Percentiles rank a stretch among this genome's conserved stretches.
These are phyloP conservation scores for Podospora australis DNA, from an alignment of 495 filamentous ascomycete genomes.

Conservation along the genomic window DNA sequence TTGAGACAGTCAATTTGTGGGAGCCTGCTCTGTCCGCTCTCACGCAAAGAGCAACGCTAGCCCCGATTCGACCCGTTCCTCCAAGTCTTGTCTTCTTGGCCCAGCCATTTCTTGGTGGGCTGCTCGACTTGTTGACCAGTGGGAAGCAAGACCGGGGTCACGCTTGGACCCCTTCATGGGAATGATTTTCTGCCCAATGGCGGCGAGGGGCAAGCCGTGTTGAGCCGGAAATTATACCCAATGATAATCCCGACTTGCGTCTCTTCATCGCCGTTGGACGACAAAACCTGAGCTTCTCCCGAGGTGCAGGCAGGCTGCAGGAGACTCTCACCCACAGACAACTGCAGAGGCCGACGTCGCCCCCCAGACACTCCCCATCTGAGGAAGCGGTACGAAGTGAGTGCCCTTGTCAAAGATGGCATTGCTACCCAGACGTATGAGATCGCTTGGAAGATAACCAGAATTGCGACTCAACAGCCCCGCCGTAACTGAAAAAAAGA, in stretches of 20 bases:
- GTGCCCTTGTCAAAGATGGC: background rate
- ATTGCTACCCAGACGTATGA: conserved; percentile 10
- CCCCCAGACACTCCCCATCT: background rate
- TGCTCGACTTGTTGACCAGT: conserved; percentile 19
- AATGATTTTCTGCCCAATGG: conserved; percentile 38
- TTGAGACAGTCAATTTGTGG: conserved; percentile 12
- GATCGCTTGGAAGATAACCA: conserved; percentile 11
- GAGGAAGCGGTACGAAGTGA: background rate
- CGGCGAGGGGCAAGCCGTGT: conserved; percentile 27
- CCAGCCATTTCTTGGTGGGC: conserved; percentile 11
- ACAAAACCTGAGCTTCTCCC: conserved; percentile 4
- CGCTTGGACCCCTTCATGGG: conserved; percentile 27
- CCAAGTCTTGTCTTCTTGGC: conserved; percentile 2
- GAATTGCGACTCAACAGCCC: background rate
- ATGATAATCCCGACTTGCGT: conserved; percentile 22
- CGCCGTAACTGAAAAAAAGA: background rate
- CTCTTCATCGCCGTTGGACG: conserved; percentile 29
- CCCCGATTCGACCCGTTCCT: conserved; percentile 5
- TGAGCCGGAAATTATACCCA: conserved; percentile 37
- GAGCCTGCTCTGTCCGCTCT: background rate
- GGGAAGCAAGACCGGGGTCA: conserved; percentile 21
- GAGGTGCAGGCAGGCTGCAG: background rate
- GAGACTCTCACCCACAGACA: no score
- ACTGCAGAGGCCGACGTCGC: conserved; percentile 1
- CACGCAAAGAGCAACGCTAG: conserved; percentile 18